A percentile compares a stretch with the other conserved stretches of the same genome.
These are phyloP conservation scores for Mycocentrospora acerina DNA, from an alignment of 2,329 filamentous ascomycete genomes.

Conservation along the genomic window DNA sequence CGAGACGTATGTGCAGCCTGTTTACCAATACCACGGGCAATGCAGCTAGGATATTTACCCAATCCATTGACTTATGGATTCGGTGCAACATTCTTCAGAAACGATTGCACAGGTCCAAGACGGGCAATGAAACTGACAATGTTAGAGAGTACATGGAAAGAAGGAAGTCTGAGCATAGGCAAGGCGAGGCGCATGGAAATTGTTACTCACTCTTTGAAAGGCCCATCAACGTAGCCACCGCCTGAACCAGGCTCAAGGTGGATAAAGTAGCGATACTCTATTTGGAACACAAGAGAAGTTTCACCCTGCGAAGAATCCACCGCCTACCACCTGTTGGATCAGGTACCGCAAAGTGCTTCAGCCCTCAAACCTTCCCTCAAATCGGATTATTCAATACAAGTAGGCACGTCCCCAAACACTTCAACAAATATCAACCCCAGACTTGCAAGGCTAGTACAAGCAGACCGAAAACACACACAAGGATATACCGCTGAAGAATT, in stretches of 20 bases:
- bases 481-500: too few species aligned
- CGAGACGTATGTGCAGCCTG: conserved; percentile 24
- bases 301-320: too few species aligned
- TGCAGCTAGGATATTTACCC: conserved; percentile 43
- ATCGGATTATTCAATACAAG: conserved; percentile 52
- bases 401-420: conserved; percentile 14
- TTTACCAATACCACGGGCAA: conserved; percentile 42
- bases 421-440: conserved; percentile 48
- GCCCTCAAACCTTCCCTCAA: conserved; percentile 41
- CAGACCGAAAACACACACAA: too few species aligned
- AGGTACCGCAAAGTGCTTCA: conserved; percentile 46
- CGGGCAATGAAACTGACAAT: too few species aligned
- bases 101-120: too few species aligned
- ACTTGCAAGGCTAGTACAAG: conserved; percentile 18
- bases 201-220: conserved; percentile 48
- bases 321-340: conserved; percentile 28
- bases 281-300: conserved; percentile 47
- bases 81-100: too few species aligned
- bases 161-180: not conserved
- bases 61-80: conserved; percentile 12
- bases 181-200: too few species aligned
- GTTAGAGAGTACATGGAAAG: not conserved
- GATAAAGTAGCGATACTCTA: conserved; percentile 32
- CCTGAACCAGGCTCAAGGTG: conserved; percentile 54
- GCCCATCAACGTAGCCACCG: conserved; percentile 58